phyloP scores from a whole-genome alignment of 345 rosid species.

The Brassica nigra region DNA sequence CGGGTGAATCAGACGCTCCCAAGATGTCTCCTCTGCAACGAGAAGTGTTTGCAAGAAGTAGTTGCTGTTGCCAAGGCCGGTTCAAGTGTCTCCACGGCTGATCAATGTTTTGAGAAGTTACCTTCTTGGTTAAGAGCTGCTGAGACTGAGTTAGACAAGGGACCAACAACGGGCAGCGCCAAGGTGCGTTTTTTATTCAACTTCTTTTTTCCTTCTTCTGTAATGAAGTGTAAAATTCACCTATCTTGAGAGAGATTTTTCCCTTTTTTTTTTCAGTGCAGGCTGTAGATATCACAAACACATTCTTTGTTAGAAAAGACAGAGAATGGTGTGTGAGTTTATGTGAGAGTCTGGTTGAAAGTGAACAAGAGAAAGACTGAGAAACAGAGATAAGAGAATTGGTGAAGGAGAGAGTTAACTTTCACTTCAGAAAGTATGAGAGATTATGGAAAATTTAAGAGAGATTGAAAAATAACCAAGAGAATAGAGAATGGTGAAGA shows the following conservation, averaged over 20 bases:
- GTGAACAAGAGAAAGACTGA: no score
- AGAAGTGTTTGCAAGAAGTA: constrained; percentile 60
- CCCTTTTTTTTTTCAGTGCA: constrained; percentile 57
- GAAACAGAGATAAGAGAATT: no score
- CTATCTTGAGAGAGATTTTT: constrained; percentile 47
- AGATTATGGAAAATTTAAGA: no score
- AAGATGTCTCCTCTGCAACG: constrained; percentile 60
- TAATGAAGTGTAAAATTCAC: neutral
- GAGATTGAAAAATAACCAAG: no score
- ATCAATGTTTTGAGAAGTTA: constrained; percentile 46
- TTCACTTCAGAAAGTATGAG: no score
- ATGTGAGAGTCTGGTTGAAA: no score
- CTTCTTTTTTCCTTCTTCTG: neutral
- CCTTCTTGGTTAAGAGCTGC: constrained; percentile 54
- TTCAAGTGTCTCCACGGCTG: constrained; percentile 47
- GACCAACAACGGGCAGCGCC: constrained; percentile 17
- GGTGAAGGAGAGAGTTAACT: no score
- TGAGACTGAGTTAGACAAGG: constrained; percentile 45
- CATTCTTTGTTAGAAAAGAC: neutral
- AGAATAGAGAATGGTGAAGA: no score
- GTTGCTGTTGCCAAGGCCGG: constrained; percentile 44
- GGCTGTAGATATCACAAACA: constrained; percentile 44
- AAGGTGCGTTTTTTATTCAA: constrained; percentile 45
- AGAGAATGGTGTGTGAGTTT: no score
- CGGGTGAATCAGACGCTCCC: constrained; percentile 34